phyloP scores from a whole-genome alignment of 805 yeast genomes.

The Ogataea dorogensis region DNA sequence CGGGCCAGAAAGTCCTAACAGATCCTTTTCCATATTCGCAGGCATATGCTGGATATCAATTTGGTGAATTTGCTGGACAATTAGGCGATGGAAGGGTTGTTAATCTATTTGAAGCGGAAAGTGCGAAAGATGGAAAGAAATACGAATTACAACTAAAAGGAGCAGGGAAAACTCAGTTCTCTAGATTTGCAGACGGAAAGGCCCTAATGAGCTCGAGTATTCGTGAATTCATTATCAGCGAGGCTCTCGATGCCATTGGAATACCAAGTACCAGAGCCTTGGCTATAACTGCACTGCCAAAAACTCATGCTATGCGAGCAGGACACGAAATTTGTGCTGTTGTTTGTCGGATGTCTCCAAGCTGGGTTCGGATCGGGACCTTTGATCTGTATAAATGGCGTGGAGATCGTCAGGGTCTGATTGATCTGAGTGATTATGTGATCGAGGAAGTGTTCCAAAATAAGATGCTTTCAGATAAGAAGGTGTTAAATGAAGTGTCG shows the following conservation, averaged over 20 bases:
- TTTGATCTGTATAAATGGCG: constrained; percentile 81
- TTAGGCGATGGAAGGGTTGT: constrained; percentile 93
- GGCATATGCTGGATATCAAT: constrained; percentile 95
- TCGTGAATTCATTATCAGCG: constrained; percentile 84
- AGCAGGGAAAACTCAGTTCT: constrained; percentile 86
- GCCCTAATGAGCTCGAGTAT: constrained; percentile 88
- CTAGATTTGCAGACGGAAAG: constrained; percentile 95
- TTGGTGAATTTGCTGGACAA: constrained; percentile 96
- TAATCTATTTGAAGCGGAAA: constrained; percentile 70
- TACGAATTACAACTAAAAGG: constrained; percentile 87
- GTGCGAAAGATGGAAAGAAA: constrained; percentile 37
- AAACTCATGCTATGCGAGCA: constrained; percentile 70
- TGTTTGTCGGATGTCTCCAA: constrained; percentile 77
- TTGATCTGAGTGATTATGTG: constrained; percentile 67
- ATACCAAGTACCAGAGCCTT: constrained; percentile 87
- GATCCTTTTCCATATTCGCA: constrained; percentile 74
- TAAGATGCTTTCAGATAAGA: constrained; percentile 28
- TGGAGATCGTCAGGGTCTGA: constrained; percentile 62
- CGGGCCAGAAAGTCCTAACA: constrained; percentile 52
- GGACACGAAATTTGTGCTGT: constrained; percentile 80
- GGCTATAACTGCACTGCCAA: constrained; percentile 68
- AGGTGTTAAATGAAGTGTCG: constrained; percentile 33
- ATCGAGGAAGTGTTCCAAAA: constrained; percentile 57
- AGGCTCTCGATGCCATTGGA: constrained; percentile 74
- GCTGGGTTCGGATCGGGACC: constrained; percentile 86